Conservation (phyloP, 1,139 yeast species). For the Ogataea hybrid region DNA sequence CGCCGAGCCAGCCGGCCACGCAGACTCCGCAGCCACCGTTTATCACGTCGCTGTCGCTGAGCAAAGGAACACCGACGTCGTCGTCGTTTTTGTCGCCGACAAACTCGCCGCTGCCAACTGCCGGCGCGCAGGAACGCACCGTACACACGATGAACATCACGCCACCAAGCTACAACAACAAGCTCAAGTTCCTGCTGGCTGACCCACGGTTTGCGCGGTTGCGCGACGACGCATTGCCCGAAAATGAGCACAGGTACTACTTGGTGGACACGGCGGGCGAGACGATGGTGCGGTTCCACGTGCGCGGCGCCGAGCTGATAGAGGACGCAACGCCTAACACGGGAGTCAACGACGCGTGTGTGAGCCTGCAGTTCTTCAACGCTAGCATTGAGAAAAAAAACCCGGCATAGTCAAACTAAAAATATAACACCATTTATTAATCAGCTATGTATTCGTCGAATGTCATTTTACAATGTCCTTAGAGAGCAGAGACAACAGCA, state of each 20-base stretch:
- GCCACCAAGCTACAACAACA: constrained; percentile 33
- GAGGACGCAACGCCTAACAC: constrained; percentile 62
- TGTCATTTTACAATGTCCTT: constrained; percentile 3
- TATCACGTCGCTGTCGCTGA: constrained; percentile 17
- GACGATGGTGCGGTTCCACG: constrained; percentile 35
- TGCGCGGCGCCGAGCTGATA: constrained; percentile 59
- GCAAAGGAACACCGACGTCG: constrained; percentile 21
- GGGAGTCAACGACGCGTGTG: constrained; percentile 59
- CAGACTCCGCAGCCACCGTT: constrained; percentile 16
- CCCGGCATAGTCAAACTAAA: constrained; percentile 40
- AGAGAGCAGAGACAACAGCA: constrained; percentile 26
- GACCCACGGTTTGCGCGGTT: constrained; percentile 13
- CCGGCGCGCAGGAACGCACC: constrained; percentile 9
- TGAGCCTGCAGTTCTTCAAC: constrained; percentile 73
- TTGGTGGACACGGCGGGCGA: constrained; percentile 28
- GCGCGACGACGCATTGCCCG: constrained; percentile 24
- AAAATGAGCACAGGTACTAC: constrained; percentile 17
- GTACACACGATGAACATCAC: constrained; percentile 24
- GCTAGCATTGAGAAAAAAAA: constrained; percentile 69
- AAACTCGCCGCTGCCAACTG: constrained; percentile 26
- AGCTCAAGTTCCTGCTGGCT: constrained; percentile 24
- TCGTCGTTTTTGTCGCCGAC: constrained; percentile 22
- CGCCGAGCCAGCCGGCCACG: constrained; percentile 5
- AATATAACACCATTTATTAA: neutral
- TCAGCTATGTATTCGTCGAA: constrained; percentile 6